Percentiles rank a stretch among this genome's conserved stretches.
Conservation (phyloP, 2,329 filamentous ascomycete species). For the Phaeosphaeriaceae sp. region DNA sequence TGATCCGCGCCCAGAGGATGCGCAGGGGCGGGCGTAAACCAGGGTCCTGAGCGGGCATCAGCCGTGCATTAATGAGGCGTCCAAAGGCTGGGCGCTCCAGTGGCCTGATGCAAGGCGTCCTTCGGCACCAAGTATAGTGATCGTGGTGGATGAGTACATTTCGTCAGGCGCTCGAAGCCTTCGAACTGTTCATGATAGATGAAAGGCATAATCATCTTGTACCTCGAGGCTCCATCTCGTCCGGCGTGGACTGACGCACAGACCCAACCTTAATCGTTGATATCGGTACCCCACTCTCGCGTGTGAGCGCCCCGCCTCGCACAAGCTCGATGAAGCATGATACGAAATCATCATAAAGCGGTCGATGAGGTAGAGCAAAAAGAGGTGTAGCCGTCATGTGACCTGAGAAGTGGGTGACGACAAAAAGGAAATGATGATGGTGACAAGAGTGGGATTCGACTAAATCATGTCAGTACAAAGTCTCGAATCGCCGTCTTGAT, state of each 20-base stretch:
- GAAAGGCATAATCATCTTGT: neutral
- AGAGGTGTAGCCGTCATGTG: neutral
- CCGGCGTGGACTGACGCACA: conserved; percentile 3
- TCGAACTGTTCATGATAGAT: neutral
- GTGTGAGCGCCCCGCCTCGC: neutral
- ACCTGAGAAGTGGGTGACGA: neutral
- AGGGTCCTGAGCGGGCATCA: conserved; percentile 14
- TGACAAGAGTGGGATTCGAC: conserved; percentile 48
- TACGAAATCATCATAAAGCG: neutral
- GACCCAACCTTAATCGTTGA: conserved; percentile 3
- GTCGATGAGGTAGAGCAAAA: neutral
- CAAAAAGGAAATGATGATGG: conserved; percentile 26
- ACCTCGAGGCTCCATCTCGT: neutral
- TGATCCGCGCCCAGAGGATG: conserved; percentile 9
- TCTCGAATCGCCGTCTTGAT: neutral
- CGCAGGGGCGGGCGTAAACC: conserved; percentile 3
- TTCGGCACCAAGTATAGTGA: neutral
- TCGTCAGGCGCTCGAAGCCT: neutral
- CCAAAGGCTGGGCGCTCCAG: conserved; percentile 20
- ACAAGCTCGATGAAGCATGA: neutral
- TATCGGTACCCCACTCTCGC: conserved; percentile 10
- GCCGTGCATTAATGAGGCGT: conserved; percentile 17
- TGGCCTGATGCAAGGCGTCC: conserved; percentile 7
- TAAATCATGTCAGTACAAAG: conserved; percentile 1
- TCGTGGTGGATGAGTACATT: neutral